Percentiles rank a stretch among this genome's conserved stretches.
Evolutionary conservation across 805 yeast species (phyloP).

Genomic region (Metschnikowia borealis): DNA sequence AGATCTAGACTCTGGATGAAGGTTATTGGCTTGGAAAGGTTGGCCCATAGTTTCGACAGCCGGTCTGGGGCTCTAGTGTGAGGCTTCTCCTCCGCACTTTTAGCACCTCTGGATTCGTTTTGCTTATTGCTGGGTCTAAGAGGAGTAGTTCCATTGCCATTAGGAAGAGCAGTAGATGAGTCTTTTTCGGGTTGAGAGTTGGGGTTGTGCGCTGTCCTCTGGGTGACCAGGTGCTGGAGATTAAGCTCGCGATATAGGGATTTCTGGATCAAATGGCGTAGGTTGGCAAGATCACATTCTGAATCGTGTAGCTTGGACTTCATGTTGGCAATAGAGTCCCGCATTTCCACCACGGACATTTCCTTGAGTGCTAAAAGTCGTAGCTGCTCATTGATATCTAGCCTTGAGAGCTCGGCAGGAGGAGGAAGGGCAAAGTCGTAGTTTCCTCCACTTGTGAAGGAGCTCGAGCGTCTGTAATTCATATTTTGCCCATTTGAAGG

Average conservation of each 20-base stretch:
- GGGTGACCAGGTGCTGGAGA: slow-evolving; percentile 2
- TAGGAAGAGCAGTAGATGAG: not conserved
- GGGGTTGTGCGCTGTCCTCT: not conserved
- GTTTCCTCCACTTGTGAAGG: not conserved
- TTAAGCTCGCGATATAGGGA: slow-evolving; percentile 41
- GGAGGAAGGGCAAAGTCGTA: slow-evolving; percentile 31
- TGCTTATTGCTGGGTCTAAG: not conserved
- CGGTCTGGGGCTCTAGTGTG: not conserved
- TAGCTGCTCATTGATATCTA: slow-evolving; percentile 48
- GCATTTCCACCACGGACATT: slow-evolving; percentile 61
- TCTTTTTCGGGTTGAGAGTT: not conserved
- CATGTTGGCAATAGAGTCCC: slow-evolving; percentile 49
- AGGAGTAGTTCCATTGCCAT: not conserved
- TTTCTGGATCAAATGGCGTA: slow-evolving; percentile 46
- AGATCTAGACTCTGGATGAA: slow-evolving; percentile 66
- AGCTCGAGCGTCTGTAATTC: not conserved
- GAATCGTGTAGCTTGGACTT: slow-evolving; percentile 35
- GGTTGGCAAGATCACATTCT: slow-evolving; percentile 46
- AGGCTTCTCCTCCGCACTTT: not conserved
- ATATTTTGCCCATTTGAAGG: not conserved
- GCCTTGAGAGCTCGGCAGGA: slow-evolving; percentile 22
- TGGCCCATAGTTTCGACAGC: slow-evolving; percentile 18
- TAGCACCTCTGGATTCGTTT: not conserved
- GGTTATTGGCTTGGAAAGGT: slow-evolving; percentile 50
- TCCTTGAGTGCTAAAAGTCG: slow-evolving; percentile 66